Conservation (phyloP, 2,329 filamentous ascomycete species). For the Aspergillus sp. region DNA sequence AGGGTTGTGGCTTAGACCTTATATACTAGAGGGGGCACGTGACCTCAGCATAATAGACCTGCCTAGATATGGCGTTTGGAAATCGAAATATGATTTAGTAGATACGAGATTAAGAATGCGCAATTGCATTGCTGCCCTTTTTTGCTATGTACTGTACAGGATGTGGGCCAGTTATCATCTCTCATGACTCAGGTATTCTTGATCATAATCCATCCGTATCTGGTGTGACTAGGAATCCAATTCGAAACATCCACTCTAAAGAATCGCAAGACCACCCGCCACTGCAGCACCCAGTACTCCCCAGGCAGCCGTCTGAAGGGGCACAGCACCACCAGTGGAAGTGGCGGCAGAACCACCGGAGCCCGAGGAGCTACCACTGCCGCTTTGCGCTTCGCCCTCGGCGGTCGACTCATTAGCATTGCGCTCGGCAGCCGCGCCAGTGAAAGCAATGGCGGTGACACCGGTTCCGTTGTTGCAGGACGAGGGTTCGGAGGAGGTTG, state of each 20-base stretch:
- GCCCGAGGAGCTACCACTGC: constrained; percentile 6
- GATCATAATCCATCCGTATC: constrained; percentile 14
- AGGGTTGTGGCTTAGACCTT: background rate
- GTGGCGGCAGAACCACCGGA: constrained; percentile 14
- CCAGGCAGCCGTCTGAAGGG: constrained; percentile 36
- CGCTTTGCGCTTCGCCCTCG: constrained; percentile 30
- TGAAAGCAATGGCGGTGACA: constrained; percentile 48
- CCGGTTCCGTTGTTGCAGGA: constrained; percentile 60
- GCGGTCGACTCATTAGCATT: constrained; percentile 46
- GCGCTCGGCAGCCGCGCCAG: constrained; percentile 31
- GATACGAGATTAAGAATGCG: too few relatives aligned
- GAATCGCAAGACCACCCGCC: constrained; percentile 29
- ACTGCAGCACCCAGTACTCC: constrained; percentile 35
- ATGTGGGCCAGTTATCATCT: too few relatives aligned
- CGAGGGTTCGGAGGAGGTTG: constrained; percentile 42
- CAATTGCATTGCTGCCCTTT: too few relatives aligned
- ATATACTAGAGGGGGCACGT: background rate
- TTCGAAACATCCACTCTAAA: constrained; percentile 19
- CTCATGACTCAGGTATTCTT: background rate
- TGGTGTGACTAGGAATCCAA: background rate
- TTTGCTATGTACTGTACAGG: too few relatives aligned
- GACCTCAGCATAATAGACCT: background rate
- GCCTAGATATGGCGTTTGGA: too few relatives aligned
- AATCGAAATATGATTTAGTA: too few relatives aligned
- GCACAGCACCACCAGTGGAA: constrained; percentile 27